phyloP scores from a whole-genome alignment of 2,329 filamentous ascomycete genomes.

The Verticillium isaacii region DNA sequence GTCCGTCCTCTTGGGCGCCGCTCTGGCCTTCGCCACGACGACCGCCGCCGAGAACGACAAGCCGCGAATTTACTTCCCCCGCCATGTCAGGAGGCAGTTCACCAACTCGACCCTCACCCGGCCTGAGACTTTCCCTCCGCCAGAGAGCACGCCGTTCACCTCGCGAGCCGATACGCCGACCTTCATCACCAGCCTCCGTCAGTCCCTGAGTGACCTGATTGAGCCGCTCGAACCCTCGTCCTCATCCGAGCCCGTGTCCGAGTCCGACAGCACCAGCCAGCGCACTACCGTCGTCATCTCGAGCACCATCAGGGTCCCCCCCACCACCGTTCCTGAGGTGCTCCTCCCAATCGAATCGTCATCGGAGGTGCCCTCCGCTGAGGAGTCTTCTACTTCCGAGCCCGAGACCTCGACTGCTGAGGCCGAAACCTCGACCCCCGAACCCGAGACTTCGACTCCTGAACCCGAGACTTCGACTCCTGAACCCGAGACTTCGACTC shows the following conservation, averaged over 20 bases:
- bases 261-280: slow-evolving; percentile 5
- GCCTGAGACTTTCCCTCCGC: slow-evolving; percentile 17
- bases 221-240: background rate
- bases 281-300: slow-evolving; percentile 21
- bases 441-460: slow-evolving; percentile 9
- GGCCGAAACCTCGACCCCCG: no score
- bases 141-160: slow-evolving; percentile 15
- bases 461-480: background rate
- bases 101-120: slow-evolving; percentile 36
- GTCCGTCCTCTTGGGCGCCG: slow-evolving; percentile 41
- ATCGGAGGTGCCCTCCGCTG: background rate
- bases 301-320: slow-evolving; percentile 18
- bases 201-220: slow-evolving; percentile 9
- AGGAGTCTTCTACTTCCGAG: background rate
- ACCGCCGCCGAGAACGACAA: slow-evolving; percentile 37
- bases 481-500: slow-evolving; percentile 5
- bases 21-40: slow-evolving; percentile 41
- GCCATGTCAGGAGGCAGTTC: slow-evolving; percentile 48
- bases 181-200: slow-evolving; percentile 10
- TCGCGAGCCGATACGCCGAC: slow-evolving; percentile 5
- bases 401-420: background rate
- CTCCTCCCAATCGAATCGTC: background rate
- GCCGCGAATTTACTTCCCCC: slow-evolving; percentile 54
- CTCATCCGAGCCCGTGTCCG: slow-evolving; percentile 11
- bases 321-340: slow-evolving; percentile 3